Percentiles rank a stretch among this genome's conserved stretches.
phyloP scores from a whole-genome alignment of 2,329 filamentous ascomycete species.

The Coleophoma eucalyptorum region DNA sequence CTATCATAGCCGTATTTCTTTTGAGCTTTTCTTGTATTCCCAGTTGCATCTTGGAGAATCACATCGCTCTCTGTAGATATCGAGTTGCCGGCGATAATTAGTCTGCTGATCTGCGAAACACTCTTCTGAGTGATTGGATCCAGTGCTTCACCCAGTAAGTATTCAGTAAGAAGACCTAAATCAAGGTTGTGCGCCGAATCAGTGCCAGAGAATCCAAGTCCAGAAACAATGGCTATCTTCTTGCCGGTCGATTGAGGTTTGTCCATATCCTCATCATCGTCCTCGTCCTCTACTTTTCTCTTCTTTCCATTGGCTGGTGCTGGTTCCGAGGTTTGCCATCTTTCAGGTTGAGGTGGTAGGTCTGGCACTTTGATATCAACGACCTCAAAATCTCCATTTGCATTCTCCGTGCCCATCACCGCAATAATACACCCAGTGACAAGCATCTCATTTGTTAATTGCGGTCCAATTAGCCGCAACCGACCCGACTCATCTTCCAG shows the following conservation, averaged over 20 bases:
- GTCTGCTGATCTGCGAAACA: conserved; percentile 68
- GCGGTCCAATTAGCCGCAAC: conserved; percentile 70
- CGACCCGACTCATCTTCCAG: conserved; percentile 95
- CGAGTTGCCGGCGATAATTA: conserved; percentile 91
- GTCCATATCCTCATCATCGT: conserved; percentile 57
- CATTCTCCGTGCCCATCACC: conserved; percentile 92
- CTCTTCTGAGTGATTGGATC: conserved; percentile 55
- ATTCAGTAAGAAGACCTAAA: conserved; percentile 78
- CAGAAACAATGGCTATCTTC: conserved; percentile 82
- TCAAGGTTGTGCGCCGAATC: conserved; percentile 69
- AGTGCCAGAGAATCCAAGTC: conserved; percentile 75
- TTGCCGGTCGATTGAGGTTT: conserved; percentile 32
- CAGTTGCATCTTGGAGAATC: conserved; percentile 21
- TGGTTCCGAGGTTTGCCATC: conserved; percentile 67
- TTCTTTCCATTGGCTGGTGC: conserved; percentile 29
- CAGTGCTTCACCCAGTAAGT: conserved; percentile 77
- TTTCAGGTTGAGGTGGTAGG: conserved; percentile 73
- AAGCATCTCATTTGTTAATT: conserved; percentile 64
- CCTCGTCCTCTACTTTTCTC: conserved; percentile 37
- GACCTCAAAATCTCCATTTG: conserved; percentile 87
- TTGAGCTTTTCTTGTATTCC: conserved; percentile 31
- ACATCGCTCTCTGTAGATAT: conserved; percentile 40
- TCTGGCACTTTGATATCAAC: conserved; percentile 88
- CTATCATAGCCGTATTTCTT: conserved; percentile 97
- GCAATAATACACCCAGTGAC: conserved; percentile 93